phyloP scores from a whole-genome alignment of 1,139 yeast genomes.

The Lodderomyces oxycetoniae region DNA sequence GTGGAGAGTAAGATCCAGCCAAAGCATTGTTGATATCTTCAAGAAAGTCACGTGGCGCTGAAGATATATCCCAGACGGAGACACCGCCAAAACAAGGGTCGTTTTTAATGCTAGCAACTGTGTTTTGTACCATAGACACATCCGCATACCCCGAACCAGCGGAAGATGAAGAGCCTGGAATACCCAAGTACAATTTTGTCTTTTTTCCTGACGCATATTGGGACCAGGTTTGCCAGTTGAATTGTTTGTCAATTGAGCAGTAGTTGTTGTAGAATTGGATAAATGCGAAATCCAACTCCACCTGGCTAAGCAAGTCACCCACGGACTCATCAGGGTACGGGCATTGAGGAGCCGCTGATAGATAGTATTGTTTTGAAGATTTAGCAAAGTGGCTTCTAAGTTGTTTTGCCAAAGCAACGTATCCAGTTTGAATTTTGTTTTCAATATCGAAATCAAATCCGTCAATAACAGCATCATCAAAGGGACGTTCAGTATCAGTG shows the following conservation, averaged over 20 bases:
- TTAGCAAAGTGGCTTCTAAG: conserved; percentile 49
- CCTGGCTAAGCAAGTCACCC: conserved; percentile 56
- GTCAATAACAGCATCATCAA: conserved; percentile 44
- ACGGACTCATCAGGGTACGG: conserved; percentile 78
- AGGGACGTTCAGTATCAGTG: conserved; percentile 55
- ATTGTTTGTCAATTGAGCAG: conserved; percentile 43
- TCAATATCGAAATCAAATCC: conserved; percentile 42
- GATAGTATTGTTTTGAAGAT: conserved; percentile 56
- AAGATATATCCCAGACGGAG: conserved; percentile 27
- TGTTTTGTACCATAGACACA: conserved; percentile 13
- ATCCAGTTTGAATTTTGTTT: conserved; percentile 44
- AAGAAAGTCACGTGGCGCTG: conserved; percentile 13
- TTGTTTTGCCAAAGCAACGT: conserved; percentile 53
- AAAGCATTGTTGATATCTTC: conserved; percentile 9
- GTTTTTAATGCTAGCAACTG: conserved; percentile 16
- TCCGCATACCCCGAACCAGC: conserved; percentile 22
- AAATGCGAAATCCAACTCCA: conserved; percentile 72
- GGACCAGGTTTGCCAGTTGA: conserved; percentile 26
- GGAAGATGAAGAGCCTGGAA: conserved; percentile 22
- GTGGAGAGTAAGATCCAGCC: conserved; percentile 3
- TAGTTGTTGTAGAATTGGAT: conserved; percentile 88
- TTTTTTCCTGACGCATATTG: conserved; percentile 19
- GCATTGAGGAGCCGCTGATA: conserved; percentile 92
- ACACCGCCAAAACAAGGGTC: conserved; percentile 24
- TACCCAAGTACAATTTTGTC: conserved; percentile 26